Evolutionary conservation across 1,284 basidiomycete genomes (phyloP).

Genomic region (Trametes versicolor): DNA sequence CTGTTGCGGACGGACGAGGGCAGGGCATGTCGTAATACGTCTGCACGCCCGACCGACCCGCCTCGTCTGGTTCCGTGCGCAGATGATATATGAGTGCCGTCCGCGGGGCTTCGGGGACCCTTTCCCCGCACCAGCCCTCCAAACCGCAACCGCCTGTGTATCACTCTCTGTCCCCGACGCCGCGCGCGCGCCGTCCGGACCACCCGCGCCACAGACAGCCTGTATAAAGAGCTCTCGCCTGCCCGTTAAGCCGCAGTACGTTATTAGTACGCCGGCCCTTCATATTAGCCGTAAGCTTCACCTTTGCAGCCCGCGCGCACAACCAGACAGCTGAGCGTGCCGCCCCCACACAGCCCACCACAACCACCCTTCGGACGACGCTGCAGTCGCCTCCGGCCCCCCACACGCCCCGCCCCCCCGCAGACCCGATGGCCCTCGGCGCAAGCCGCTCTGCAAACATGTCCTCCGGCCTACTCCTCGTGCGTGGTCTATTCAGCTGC

Average conservation of each 20-base stretch:
- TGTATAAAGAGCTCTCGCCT: constrained; percentile 5
- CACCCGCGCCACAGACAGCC: constrained; percentile 4
- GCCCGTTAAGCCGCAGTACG: background rate
- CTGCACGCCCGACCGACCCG: constrained; percentile 27
- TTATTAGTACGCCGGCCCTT: constrained; percentile 10
- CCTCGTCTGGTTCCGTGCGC: constrained; percentile 31
- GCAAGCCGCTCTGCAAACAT: constrained; percentile 42
- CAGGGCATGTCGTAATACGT: constrained; percentile 34
- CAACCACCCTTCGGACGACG: constrained; percentile 1
- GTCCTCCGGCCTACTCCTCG: constrained; percentile 44
- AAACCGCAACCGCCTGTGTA: constrained; percentile 14
- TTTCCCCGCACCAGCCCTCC: constrained; percentile 29
- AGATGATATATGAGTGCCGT: constrained; percentile 29
- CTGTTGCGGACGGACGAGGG: constrained; percentile 28
- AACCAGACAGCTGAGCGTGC: constrained; percentile 18
- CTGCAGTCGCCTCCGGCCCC: constrained; percentile 9
- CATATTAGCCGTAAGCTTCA: constrained; percentile 25
- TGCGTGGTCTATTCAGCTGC: constrained; percentile 26
- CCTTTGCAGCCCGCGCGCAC: constrained; percentile 11
- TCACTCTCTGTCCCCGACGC: background rate
- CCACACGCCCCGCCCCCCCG: background rate
- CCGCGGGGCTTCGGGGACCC: constrained; percentile 22
- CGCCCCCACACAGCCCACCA: constrained; percentile 15
- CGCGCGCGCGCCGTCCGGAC: background rate
- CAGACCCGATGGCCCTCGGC: constrained; percentile 42